phyloP scores from a whole-genome alignment of 345 rosid species.

The Hypericum androsaemum region DNA sequence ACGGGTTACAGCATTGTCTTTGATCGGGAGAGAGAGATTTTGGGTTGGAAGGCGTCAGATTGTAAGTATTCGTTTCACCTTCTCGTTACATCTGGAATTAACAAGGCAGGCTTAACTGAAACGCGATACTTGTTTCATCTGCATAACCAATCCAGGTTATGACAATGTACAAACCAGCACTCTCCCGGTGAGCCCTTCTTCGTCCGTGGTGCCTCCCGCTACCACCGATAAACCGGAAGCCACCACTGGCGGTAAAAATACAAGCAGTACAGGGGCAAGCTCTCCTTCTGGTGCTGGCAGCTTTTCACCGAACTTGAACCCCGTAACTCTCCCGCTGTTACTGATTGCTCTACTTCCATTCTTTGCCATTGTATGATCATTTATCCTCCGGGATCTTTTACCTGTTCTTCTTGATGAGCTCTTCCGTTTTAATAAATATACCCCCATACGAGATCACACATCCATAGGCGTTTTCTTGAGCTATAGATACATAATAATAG shows the following conservation, averaged over 20 bases:
- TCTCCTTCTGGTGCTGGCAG: background rate
- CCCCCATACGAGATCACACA: too few species aligned
- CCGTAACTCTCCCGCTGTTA: too few species aligned
- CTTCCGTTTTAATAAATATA: too few species aligned
- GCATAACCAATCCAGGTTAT: slow-evolving; percentile 39
- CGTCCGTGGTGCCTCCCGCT: slow-evolving; percentile 45
- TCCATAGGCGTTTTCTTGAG: too few species aligned
- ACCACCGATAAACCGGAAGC: too few species aligned
- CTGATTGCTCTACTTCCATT: too few species aligned
- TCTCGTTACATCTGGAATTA: background rate
- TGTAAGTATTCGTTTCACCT: slow-evolving; percentile 31
- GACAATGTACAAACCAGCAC: slow-evolving; percentile 33
- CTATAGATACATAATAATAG: too few species aligned
- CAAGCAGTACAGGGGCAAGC: background rate
- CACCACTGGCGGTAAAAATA: background rate
- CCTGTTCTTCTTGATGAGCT: too few species aligned
- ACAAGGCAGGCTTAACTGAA: background rate
- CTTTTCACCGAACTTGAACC: slow-evolving; percentile 2
- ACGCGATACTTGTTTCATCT: background rate
- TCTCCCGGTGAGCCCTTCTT: slow-evolving; percentile 27
- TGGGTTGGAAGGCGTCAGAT: slow-evolving; percentile 78
- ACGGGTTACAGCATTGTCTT: slow-evolving; percentile 68
- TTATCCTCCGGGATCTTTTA: too few species aligned
- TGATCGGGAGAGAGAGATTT: slow-evolving; percentile 58
- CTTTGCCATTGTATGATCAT: too few species aligned